Base-by-base conservation (phyloP, 768 basidiomycete genomes). In the Tulasnella sp. region DNA sequence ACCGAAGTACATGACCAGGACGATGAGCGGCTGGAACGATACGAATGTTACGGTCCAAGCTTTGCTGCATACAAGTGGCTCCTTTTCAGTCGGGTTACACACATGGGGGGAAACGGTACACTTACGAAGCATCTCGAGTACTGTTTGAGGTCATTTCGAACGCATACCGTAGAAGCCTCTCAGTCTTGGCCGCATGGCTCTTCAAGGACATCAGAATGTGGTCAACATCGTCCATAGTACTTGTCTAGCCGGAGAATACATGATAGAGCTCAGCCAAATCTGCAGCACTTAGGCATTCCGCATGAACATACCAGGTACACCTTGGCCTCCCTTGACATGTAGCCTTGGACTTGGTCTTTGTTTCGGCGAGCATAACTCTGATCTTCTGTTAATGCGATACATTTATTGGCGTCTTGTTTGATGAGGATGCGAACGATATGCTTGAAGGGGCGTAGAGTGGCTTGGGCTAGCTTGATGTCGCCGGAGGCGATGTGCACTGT, bases 1-100 rank as follows among this genome's bases (percentile, higher is more conserved):
- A 76, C 75, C 75, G 24, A 76, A 76, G 34, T 76, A 76, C 75
- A 56, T 76, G 27, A 62, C 75, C 36, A 76, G 44, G 75, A 76
- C 4, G 18, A 56, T 76, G 8, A 62, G 42, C 46, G 75, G 75
- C 14, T 52, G 52, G 31, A 76, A 62, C 4, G 44, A 52, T 24
- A 76, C 75, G 36, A 76, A 40, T 14, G 56, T 52, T 14, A 52
- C 9, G 18, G 42, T 48, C 39, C 46, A 76, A 27, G 46, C 14
- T 34, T 62, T 48, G 46, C 75, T 76, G 44, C 2, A 31, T 14
- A 21, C 16, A 27, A 74, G 2, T 2, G 5, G 72, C 7, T 40
- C 48, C 3, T 0, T n/a, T 31, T 40, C 38, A 46, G 38, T 24
- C 39, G 7, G 36, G 31, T 3, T 19, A 2, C 7, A 38, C 2